Evolutionary conservation across 1,139 yeast genomes (phyloP).

Genomic region (Pichia sp.): DNA sequence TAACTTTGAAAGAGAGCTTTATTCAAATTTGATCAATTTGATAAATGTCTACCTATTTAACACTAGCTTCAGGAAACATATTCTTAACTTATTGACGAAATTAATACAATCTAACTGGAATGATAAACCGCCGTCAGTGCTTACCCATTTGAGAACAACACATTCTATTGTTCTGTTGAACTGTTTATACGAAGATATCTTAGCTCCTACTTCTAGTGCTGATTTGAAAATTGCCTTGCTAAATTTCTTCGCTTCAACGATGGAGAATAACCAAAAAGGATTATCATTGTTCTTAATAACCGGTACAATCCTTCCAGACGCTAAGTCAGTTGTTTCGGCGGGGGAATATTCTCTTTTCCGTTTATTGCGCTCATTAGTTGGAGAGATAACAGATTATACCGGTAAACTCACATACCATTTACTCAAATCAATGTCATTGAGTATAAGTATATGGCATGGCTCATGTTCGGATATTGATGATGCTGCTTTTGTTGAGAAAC

Average conservation of each 20-base stretch:
- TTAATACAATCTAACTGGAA: slow-evolving; percentile 62
- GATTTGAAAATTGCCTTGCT: slow-evolving; percentile 55
- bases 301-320: slow-evolving; percentile 37
- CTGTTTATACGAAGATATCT: slow-evolving; percentile 57
- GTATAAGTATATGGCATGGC: slow-evolving; percentile 5
- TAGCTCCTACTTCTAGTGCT: slow-evolving; percentile 54
- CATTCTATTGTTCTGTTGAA: slow-evolving; percentile 57
- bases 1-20: slow-evolving; percentile 58
- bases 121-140: slow-evolving; percentile 62
- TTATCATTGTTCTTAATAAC: slow-evolving; percentile 70
- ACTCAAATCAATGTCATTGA: slow-evolving; percentile 2
- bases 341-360: slow-evolving; percentile 30
- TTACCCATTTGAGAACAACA: slow-evolving; percentile 71
- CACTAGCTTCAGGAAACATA: slow-evolving; percentile 44
- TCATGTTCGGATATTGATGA: slow-evolving; percentile 38
- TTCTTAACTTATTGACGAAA: slow-evolving; percentile 56
- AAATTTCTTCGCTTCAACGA: slow-evolving; percentile 69
- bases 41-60: slow-evolving; percentile 56
- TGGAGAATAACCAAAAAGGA: slow-evolving; percentile 83
- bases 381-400: slow-evolving; percentile 33
- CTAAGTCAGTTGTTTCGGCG: slow-evolving; percentile 36
- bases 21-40: slow-evolving; percentile 50
- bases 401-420: not conserved
- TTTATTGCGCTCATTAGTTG: slow-evolving; percentile 30
- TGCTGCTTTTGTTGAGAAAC: slow-evolving; percentile 46